A percentile compares a stretch with the other conserved stretches of the same genome.
These are phyloP conservation scores for Fusarium veterinarium DNA, from an alignment of 2,329 filamentous ascomycete species.

Conservation along the genomic window DNA sequence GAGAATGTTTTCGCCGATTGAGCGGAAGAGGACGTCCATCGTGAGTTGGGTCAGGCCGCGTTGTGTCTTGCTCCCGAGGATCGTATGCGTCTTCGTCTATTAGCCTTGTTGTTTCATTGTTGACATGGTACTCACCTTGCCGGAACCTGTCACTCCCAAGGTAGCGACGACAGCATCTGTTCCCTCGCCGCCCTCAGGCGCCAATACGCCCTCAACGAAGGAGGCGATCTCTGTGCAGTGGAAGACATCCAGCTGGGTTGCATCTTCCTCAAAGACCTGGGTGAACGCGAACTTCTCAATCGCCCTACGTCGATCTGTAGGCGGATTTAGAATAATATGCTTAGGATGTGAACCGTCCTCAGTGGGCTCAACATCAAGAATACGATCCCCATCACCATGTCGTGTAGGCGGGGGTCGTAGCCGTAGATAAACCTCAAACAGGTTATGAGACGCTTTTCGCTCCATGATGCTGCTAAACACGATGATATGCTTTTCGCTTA, in stretches of 20 bases:
- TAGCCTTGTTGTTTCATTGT: slow-evolving; percentile 3
- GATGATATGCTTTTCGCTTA: slow-evolving; percentile 10
- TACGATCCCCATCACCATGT: slow-evolving; percentile 67
- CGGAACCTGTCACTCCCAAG: slow-evolving; percentile 92
- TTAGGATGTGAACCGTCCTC: slow-evolving; percentile 62
- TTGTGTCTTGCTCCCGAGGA: slow-evolving; percentile 87
- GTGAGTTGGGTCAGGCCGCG: slow-evolving; percentile 92
- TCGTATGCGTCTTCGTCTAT: slow-evolving; percentile 83
- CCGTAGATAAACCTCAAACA: slow-evolving; percentile 93
- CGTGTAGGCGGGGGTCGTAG: slow-evolving; percentile 75
- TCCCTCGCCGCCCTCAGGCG: slow-evolving; percentile 77
- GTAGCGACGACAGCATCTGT: slow-evolving; percentile 92
- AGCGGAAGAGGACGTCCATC: slow-evolving; percentile 89
- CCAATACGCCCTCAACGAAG: slow-evolving; percentile 84
- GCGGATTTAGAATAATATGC: slow-evolving; percentile 82
- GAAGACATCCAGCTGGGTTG: slow-evolving; percentile 88
- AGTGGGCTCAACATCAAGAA: slow-evolving; percentile 79
- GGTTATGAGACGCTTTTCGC: slow-evolving; percentile 58
- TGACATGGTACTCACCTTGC: slow-evolving; percentile 74
- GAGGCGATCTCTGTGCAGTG: slow-evolving; percentile 79
- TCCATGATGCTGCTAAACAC: slow-evolving; percentile 51
- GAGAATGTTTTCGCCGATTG: slow-evolving; percentile 78
- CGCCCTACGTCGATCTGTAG: slow-evolving; percentile 85
- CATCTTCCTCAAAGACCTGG: slow-evolving; percentile 88
- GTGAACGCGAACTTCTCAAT: slow-evolving; percentile 97